These are phyloP conservation scores for Phytophthora niederhauseri DNA, from an alignment of 352 stramenopile genomes.

Conservation along the genomic window DNA sequence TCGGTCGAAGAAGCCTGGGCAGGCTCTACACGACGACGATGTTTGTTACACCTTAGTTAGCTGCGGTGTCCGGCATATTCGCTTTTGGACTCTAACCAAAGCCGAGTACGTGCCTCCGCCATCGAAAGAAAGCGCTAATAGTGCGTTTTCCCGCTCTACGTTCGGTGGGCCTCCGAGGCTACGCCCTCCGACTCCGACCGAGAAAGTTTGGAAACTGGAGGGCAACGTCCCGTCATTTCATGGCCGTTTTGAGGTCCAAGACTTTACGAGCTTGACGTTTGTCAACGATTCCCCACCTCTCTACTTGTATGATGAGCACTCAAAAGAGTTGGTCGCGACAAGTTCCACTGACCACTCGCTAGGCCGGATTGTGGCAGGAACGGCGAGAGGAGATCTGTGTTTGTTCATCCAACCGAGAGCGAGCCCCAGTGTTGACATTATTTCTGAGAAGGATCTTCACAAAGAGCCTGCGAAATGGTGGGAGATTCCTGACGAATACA, in stretches of 20 bases:
- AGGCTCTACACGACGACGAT: conserved; percentile 74
- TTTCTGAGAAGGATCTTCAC: conserved; percentile 30
- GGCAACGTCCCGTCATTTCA: conserved; percentile 78
- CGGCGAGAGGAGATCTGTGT: conserved; percentile 68
- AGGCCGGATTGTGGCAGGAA: conserved; percentile 64
- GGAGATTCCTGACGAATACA: conserved; percentile 73
- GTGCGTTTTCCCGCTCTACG: conserved; percentile 62
- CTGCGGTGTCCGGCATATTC: conserved; percentile 74
- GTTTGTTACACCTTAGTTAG: conserved; percentile 76
- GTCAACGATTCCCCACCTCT: conserved; percentile 71
- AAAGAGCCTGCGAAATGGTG: conserved; percentile 76
- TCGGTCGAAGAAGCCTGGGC: conserved; percentile 54
- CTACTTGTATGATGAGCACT: conserved; percentile 58
- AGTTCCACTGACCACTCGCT: conserved; percentile 60
- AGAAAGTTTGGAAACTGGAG: conserved; percentile 77
- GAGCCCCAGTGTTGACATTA: conserved; percentile 40
- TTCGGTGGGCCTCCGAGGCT: conserved; percentile 60
- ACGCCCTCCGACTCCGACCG: conserved; percentile 57
- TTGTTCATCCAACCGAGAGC: conserved; percentile 68
- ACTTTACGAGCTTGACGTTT: conserved; percentile 72
- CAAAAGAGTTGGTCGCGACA: conserved; percentile 49
- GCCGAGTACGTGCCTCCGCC: conserved; percentile 48
- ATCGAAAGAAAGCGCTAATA: conserved; percentile 57
- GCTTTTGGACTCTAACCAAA: conserved; percentile 76
- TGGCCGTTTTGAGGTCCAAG: conserved; percentile 66